These are phyloP conservation scores for Sutorius australiensis DNA, from an alignment of 768 basidiomycete genomes.

Conservation along the genomic window DNA sequence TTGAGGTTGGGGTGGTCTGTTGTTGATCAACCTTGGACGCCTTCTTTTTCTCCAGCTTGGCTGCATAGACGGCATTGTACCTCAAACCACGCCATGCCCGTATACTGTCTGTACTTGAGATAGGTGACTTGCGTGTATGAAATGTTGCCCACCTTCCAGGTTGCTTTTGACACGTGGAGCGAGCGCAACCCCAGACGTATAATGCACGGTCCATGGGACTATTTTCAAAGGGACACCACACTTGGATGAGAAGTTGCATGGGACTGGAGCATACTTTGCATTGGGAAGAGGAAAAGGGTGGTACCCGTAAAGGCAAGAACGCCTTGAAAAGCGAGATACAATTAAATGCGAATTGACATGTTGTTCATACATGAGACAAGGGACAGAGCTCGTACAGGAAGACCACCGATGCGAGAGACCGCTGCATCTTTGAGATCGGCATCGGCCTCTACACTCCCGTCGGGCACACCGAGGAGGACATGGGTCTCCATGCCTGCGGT, in stretches of 20 bases:
- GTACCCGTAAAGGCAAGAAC: conserved; percentile 63
- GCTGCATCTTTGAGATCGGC: conserved; percentile 69
- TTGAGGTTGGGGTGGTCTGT: conserved; percentile 34
- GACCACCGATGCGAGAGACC: conserved; percentile 87
- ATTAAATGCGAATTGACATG: conserved; percentile 43
- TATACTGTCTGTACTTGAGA: conserved; percentile 44
- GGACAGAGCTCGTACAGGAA: conserved; percentile 69
- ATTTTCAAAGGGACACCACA: conserved; percentile 88
- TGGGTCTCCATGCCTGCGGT: conserved; percentile 58
- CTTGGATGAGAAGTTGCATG: conserved; percentile 80
- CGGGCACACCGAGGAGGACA: conserved; percentile 77
- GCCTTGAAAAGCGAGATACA: conserved; percentile 56
- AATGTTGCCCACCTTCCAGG: conserved; percentile 63
- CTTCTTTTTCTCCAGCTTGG: conserved; percentile 59
- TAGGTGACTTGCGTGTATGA: background rate
- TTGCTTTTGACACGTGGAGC: conserved; percentile 66
- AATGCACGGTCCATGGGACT: conserved; percentile 82
- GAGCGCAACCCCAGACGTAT: conserved; percentile 82
- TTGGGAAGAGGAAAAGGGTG: conserved; percentile 55
- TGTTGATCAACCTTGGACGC: conserved; percentile 37
- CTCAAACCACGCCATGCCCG: conserved; percentile 79
- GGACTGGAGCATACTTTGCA: conserved; percentile 70
- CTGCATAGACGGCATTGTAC: conserved; percentile 71
- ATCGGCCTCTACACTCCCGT: conserved; percentile 58
- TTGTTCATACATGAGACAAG: conserved; percentile 44